Evolutionary conservation across 2,329 filamentous ascomycete species (phyloP), one percentile per base, ranked within the genome.

Genomic region (Fusarium nodosum): DNA sequence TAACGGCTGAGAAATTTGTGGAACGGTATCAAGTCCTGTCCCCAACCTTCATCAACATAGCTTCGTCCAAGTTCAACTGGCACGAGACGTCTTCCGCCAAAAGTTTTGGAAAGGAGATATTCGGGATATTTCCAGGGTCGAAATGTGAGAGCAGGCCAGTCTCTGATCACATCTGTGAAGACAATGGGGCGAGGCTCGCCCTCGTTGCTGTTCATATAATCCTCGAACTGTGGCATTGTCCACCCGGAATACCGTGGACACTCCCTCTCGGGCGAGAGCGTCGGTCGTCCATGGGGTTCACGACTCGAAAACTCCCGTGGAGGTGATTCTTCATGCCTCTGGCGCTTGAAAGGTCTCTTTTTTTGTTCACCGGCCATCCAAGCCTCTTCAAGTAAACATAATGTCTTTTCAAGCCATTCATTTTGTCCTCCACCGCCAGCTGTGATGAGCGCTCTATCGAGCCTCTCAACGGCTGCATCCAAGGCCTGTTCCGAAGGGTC

Each of bases 11-110:
- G 81, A 69, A 97, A 97, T 1, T 90, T 82, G 7, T 82, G 80
- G 73, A 98, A 97, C 0, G 87, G 83, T 50, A 97, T 86, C 28
- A 98, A 88, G 56, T 89, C 87, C 78, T 98, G 95, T 0, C 90
- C 89, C 94, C 95, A 97, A 24, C 85, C 90, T 22, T 88, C 86
- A 68, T 97, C 93, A 2, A 93, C 94, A 76, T 98, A 99, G 75
- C 91, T 96, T 47, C 92, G 84, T 1, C 96, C 95, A 3, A 96
- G 79, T 77, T 98, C 94, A 5, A 97, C 87, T 0, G 95, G 95
- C 0, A 98, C 92, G 0, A 97, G 85, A 13, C 96, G 86, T 33
- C 90, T 84, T 0, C 96, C 96, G 4, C 84, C 86, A 36, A 97
- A 88, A 0, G 94, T 97, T 57, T 84, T 86, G 13, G 87, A 84